Conservation (phyloP, 352 stramenopile genomes). For the Phytopythium mirpurense region DNA sequence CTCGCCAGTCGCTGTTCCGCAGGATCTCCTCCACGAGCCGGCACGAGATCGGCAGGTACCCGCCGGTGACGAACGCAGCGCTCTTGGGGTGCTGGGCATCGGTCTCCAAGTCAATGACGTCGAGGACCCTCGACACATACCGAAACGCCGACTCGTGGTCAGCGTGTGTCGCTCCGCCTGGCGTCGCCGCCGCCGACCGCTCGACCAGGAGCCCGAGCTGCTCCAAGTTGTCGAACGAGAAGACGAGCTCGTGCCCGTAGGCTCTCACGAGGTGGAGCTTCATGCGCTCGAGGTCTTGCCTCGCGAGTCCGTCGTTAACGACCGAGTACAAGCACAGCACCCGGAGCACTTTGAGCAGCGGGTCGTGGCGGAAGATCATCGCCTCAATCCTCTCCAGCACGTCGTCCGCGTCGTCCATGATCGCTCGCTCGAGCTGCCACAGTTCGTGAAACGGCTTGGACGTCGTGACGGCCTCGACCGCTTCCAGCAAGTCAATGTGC, state of each 20-base stretch:
- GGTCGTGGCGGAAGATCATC: conserved; percentile 50
- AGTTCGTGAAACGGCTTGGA: conserved; percentile 48
- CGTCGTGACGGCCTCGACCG: conserved; percentile 35
- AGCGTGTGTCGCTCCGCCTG: neutral
- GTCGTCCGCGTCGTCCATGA: conserved; percentile 45
- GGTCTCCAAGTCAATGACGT: conserved; percentile 51
- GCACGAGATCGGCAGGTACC: conserved; percentile 66
- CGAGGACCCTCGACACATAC: conserved; percentile 21
- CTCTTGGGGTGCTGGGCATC: conserved; percentile 47
- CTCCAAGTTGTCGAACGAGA: conserved; percentile 63
- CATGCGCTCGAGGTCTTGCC: conserved; percentile 28
- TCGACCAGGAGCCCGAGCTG: conserved; percentile 44
- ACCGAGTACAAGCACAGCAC: conserved; percentile 64
- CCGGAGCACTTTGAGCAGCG: conserved; percentile 45
- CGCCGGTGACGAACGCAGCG: conserved; percentile 64
- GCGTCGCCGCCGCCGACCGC: neutral
- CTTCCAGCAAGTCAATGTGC: conserved; percentile 60
- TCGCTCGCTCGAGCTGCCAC: conserved; percentile 62
- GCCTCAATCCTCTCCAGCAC: conserved; percentile 42
- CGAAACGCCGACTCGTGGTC: conserved; percentile 21
- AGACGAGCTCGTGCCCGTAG: conserved; percentile 71
- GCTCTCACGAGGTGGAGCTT: conserved; percentile 58
- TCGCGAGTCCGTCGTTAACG: conserved; percentile 36
- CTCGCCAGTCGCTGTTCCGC: conserved; percentile 38
- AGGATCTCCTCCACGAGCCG: conserved; percentile 66